Base-by-base conservation (phyloP, 495 filamentous ascomycete genomes). In the Penicillium robsamsonii region DNA sequence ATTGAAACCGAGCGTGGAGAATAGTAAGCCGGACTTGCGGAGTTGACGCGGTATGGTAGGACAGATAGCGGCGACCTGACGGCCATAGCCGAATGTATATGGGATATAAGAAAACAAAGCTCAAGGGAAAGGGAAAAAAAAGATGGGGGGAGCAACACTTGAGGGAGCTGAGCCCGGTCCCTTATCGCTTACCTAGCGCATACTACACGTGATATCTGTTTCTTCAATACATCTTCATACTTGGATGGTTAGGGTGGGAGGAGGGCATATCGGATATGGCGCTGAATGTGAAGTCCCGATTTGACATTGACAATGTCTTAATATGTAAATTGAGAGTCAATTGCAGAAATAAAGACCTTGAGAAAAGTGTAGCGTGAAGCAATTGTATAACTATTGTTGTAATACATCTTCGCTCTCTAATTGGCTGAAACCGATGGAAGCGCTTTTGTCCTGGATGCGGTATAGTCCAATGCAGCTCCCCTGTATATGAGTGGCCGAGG, bases 61-160 rank as follows among this genome's bases (percentile, higher is more conserved):
- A 56, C 42, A 67, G 75, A 49, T 52, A 76, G 59, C 55, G 75
- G 75, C 38, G 65, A 70, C 44, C 68, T 70, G 13, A 69, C 67
- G 61, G 66, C 66, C 64, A 62, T 65, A 55, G 57, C 60, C 57
- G 55, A 58, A 12, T 37, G 35, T 49, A 43, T 54, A 18, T 15
- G 13, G 45, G 27, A 17, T 24, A 25, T 29, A 17, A 47, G 35
- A 46, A 37, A n/a, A 17, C 10, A 31, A 29, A 52, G 50, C 38
- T 43, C 20, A 42, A 50, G 20, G 27, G 20, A 25, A 18, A 47
- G 24, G 38, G 6, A 22, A n/a, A 33, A 37, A 52, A 22, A 43
- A 22, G 38, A 43, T 33, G 50, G 38, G 27, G 40, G 37, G 27
- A 31, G 27, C 45, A 47, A 47, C 10, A 47, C n/a, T 20, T 20